phyloP scores from a whole-genome alignment of 129 eudicot species.

The Chrysanthemum makinoi region DNA sequence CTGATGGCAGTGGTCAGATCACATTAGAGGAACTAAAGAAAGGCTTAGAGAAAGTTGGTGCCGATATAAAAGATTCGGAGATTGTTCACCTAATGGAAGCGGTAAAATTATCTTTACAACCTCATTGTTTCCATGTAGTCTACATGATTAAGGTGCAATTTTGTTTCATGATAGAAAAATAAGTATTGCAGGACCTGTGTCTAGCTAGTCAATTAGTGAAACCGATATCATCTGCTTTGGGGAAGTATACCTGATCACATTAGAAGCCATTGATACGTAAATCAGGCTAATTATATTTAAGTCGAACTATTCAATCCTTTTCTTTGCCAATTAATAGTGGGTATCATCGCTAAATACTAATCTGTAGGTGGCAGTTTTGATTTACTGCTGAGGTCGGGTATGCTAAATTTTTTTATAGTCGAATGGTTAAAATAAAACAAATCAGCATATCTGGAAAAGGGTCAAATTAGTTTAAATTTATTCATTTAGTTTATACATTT shows the following conservation, averaged over 20 bases:
- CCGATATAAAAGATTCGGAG: constrained; percentile 75
- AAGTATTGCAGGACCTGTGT: neutral
- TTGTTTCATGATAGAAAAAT: neutral
- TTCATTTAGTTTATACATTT: neutral
- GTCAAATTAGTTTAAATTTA: no score
- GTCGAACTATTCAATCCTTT: neutral
- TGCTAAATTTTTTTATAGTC: no score
- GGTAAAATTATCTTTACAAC: constrained; percentile 30
- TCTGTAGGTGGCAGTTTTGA: neutral
- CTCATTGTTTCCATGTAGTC: neutral
- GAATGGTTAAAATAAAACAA: no score
- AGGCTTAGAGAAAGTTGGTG: constrained; percentile 83
- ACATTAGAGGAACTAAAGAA: constrained; percentile 81
- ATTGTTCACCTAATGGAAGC: constrained; percentile 72
- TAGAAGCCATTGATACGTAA: neutral
- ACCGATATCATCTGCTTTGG: neutral
- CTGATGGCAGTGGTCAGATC: constrained; percentile 80
- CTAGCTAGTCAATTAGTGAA: neutral
- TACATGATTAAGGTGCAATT: neutral
- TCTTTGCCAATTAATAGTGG: neutral
- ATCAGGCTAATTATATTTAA: neutral
- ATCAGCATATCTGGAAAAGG: no score
- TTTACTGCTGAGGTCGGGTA: no score
- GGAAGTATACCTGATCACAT: neutral
- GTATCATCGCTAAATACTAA: neutral